phyloP scores from a whole-genome alignment of 495 filamentous ascomycete species.

The Cudoniella acicularis region DNA sequence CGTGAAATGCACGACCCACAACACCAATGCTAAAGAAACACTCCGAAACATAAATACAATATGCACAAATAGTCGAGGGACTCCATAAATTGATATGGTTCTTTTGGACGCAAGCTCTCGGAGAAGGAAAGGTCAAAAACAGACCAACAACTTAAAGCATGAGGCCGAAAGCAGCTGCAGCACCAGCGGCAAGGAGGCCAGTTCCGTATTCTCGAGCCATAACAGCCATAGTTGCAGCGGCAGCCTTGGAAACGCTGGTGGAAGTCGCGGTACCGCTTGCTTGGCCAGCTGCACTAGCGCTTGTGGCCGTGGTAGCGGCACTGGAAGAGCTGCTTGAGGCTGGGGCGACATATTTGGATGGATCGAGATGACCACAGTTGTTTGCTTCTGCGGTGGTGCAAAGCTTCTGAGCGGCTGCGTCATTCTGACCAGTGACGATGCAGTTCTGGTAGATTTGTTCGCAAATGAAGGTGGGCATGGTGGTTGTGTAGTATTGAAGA shows the following conservation, averaged over 20 bases:
- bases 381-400: slow-evolving; percentile 29
- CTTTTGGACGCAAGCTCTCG: background rate
- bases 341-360: slow-evolving; percentile 31
- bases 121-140: background rate
- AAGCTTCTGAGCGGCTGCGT: slow-evolving; percentile 32
- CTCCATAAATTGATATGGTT: background rate
- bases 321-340: slow-evolving; percentile 20
- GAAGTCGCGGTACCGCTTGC: slow-evolving; percentile 19
- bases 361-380: slow-evolving; percentile 34
- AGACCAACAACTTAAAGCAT: slow-evolving; percentile 19
- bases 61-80: slow-evolving; percentile 17
- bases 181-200: slow-evolving; percentile 33
- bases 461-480: slow-evolving; percentile 39
- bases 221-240: slow-evolving; percentile 29
- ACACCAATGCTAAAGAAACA: slow-evolving; percentile 29
- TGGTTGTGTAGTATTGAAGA: slow-evolving; percentile 31
- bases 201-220: slow-evolving; percentile 30
- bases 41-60: slow-evolving; percentile 22
- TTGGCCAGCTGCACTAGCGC: slow-evolving; percentile 18
- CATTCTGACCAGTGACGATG: slow-evolving; percentile 26
- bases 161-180: slow-evolving; percentile 33
- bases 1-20: slow-evolving; percentile 22
- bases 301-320: slow-evolving; percentile 23
- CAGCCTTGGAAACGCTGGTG: slow-evolving; percentile 19
- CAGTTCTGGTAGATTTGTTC: slow-evolving; percentile 31